Evolutionary conservation across 139 green algal species (phyloP), one percentile per base, ranked within the genome.

Genomic region (Picochlorum sp.): DNA sequence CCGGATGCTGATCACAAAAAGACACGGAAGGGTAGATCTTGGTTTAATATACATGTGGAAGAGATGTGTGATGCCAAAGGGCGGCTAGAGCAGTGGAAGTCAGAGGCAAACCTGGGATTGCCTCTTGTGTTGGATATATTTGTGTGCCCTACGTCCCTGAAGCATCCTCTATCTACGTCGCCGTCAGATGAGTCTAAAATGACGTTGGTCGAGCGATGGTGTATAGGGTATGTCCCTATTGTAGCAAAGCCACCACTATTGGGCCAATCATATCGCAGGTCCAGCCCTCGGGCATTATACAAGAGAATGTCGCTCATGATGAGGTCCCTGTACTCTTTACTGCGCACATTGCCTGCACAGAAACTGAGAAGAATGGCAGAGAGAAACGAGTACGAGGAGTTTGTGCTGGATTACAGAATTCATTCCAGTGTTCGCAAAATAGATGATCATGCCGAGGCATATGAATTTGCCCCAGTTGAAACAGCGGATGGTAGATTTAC

Each of bases 261-360:
- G 34, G 34, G 34, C 9, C 34, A 41, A 41, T 41, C 34, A 41
- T 41, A 41, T 41, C 34, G 34, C 34, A 41, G 70, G 18, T 62
- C 79, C 49, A 76, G 75, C 44, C 77, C 79, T 6, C 37, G 57
- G 10, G 63, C 60, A 1, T 64, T 86, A 8, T 86, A 86, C 63
- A 86, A 86, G 61, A 73, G 77, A 37, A 66, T 83, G 32, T 68
- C 80, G 26, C 69, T 92, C 41, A 66, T 87, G 52, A 47, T 90
- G 10, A 74, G 86, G 21, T 82, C 85, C 2, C 70, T 92, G 32
- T 87, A 81, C 75, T 81, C 61, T 45, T 86, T 88, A 56, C 65
- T 86, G 15, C 80, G 86, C 8, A 37, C 88, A 4, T 71, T 92
- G 62, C 86, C 86, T 34, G 85, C 85, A 1, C 86, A 87, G 72